A percentile compares a stretch with the other conserved stretches of the same genome.
These are phyloP conservation scores for Malassezia equina DNA, from an alignment of 1,284 basidiomycete genomes.

Conservation along the genomic window DNA sequence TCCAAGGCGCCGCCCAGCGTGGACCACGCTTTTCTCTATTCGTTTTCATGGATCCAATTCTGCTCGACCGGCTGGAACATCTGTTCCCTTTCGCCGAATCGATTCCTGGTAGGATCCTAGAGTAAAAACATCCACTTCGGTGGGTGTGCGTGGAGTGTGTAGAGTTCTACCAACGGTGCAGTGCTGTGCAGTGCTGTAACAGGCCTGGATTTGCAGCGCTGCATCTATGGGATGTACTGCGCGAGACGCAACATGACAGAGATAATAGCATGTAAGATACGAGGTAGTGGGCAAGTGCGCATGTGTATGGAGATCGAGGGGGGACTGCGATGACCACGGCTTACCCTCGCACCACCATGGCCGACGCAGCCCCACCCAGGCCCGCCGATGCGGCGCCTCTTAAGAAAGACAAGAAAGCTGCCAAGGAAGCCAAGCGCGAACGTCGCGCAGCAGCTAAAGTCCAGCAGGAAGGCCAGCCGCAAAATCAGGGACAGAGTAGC, in stretches of 20 bases:
- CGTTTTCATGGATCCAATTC: conserved; percentile 13
- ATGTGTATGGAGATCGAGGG: neutral
- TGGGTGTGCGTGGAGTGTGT: neutral
- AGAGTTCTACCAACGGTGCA: neutral
- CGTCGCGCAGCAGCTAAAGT: conserved; percentile 27
- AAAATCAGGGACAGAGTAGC: neutral
- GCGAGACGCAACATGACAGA: conserved; percentile 5
- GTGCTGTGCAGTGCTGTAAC: conserved; percentile 16
- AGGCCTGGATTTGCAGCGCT: conserved; percentile 6
- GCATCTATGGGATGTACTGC: neutral
- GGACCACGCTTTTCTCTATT: neutral
- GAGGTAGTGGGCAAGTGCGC: neutral
- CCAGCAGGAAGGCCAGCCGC: neutral
- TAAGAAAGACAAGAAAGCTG: conserved; percentile 26
- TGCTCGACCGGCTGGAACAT: conserved; percentile 16
- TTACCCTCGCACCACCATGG: conserved; percentile 1
- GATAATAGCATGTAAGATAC: neutral
- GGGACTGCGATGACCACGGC: neutral
- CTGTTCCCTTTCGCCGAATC: conserved; percentile 10
- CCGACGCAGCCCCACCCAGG: neutral
- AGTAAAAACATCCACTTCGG: neutral
- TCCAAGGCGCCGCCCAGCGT: neutral
- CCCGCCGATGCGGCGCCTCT: neutral
- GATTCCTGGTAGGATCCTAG: conserved; percentile 22
- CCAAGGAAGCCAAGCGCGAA: conserved; percentile 35